Evolutionary conservation across 1,284 basidiomycete genomes (phyloP), one percentile per base, ranked within the genome.

Genomic region (Pseudozyma tsukubaensis): DNA sequence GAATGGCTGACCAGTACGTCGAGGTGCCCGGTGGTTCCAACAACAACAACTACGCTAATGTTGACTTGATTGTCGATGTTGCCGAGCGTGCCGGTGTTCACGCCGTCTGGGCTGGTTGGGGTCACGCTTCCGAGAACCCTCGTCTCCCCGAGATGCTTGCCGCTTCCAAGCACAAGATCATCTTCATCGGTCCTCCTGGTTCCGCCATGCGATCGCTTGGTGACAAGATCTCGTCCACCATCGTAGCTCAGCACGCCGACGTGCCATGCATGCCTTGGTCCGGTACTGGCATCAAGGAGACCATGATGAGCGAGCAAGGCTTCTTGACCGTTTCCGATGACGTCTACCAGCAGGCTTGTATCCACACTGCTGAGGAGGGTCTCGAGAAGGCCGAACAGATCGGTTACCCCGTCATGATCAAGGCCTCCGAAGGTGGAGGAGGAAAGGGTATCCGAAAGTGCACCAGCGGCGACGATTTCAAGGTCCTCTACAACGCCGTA

Each of bases 221-320:
- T 69, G 97, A 99, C 89, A 99, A 99, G 87, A 99, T 99, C 81
- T 99, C 96, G 3, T 97, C 94, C 81, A 99, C 97, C 11, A 99
- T 99, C 80, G 97, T 99, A 69, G 97, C 97, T 2, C 97, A 99
- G 87, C 92, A 92, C 76, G 97, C 97, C 47, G 86, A 94, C 42
- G 97, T 99, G n/a, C 96, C 97, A 10, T 97, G 94, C 66, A 98
- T 99, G 96, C 88, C 95, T 37, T 99, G 97, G 97, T 98, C 96
- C 34, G 97, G 97, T 70, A 91, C 93, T 7, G 97, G 96, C 32
- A 94, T 99, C 83, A 89, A 89, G 48, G 92, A 98, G 62, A 99
- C 97, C 2, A 87, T 89, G 55, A 87, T 97, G 62, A 94, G 94
- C 8, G 89, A 92, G 24, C 89, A 90, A 64, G 97, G 97, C 32